Evolutionary conservation across 2,329 filamentous ascomycete genomes (phyloP).

Genomic region (Apiospora sp.): DNA sequence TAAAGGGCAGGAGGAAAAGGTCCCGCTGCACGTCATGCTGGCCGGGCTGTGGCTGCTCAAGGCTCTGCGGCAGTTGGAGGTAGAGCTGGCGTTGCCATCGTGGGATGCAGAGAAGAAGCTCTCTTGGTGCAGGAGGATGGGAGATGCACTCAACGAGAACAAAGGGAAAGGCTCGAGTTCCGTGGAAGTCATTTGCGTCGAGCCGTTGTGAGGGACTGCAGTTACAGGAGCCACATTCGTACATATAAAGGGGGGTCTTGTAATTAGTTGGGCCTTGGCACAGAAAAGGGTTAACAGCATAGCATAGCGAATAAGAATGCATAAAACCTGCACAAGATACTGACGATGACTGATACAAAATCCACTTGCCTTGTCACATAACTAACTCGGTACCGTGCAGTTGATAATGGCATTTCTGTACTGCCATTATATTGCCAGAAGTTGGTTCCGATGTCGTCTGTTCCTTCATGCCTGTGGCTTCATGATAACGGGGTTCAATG

Average conservation of each 20-base stretch:
- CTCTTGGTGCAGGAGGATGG: constrained; percentile 46
- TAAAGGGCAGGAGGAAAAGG: not conserved
- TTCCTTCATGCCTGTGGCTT: not conserved
- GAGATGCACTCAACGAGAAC: constrained; percentile 38
- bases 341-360: not conserved
- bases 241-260: not conserved
- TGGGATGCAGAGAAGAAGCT: constrained; percentile 45
- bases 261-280: not conserved
- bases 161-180: constrained; percentile 24
- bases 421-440: not conserved
- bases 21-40: constrained; percentile 33
- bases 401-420: not conserved
- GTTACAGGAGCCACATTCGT: not conserved
- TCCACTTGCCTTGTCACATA: not conserved
- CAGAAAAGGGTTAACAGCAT: not conserved
- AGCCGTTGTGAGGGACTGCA: constrained; percentile 22
- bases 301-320: not conserved
- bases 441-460: constrained; percentile 8
- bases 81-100: constrained; percentile 47
- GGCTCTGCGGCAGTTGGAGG: constrained; percentile 47
- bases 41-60: constrained; percentile 44
- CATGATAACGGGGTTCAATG: constrained; percentile 12
- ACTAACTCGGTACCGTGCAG: not conserved
- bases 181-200: constrained; percentile 40
- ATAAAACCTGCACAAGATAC: not conserved